Base-by-base conservation (phyloP, 2,329 filamentous ascomycete genomes). In the Lasiodiplodia sp. region DNA sequence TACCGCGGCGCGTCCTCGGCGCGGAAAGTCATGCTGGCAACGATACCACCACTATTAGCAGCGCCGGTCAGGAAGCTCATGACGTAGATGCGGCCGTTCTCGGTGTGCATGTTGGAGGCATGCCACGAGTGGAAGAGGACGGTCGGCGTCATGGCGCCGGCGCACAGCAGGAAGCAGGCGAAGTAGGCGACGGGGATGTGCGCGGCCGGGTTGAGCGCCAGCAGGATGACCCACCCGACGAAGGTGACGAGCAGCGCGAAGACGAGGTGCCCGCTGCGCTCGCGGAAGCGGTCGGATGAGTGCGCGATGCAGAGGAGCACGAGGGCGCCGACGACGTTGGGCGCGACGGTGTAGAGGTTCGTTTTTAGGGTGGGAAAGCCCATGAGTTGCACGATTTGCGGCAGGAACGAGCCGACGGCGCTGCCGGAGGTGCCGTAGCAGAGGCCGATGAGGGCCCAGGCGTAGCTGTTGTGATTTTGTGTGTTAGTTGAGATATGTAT, bases 101-200 rank as follows among this genome's bases (percentile, higher is more conserved):
- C 68, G 2, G 62, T 66, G 6, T 23, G 37, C 55, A 53, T 62
- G 49, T 66, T 69, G 11, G 53, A 55, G 1, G 53, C 56, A 37
- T 69, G 68, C 68, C 68, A 69, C 5, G 63, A 55, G 38, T 69
- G 68, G 37, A 69, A 66, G 11, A 69, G 25, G 10, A 57, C 62
- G 18, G 63, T 67, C 0, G 68, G 68, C 10, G 63, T 69, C 56
- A 66, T 66, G 31, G 64, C 63, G 23, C 68, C 68, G 12, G 34
- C 56, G 40, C 63, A 67, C 16, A 69, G 55, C 56, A 69, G 34
- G 34, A 69, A 69, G 18, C 51, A 55, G 3, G 62, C 68, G 10
- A 67, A 58, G n/a, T 69, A 69, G 12, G 62, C 55, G 0, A 66
- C 34, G n/a, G 34, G 37, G 1, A 57, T 12, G 18, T 69, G 44